Evolutionary conservation across 805 yeast genomes (phyloP).

Genomic region (Cyberlindnera suaveolens): DNA sequence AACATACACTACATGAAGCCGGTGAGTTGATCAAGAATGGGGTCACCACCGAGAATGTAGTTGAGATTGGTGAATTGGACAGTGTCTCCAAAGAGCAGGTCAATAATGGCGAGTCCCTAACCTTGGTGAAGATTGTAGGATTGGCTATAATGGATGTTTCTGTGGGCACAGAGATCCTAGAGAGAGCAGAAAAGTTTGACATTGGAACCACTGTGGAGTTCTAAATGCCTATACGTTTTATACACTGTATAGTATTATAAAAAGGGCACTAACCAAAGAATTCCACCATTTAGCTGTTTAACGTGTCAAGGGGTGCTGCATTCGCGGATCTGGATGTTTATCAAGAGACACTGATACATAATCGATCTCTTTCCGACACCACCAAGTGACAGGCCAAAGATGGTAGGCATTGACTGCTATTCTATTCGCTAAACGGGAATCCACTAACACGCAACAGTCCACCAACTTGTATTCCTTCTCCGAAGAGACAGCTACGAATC

Average conservation of each 20-base stretch:
- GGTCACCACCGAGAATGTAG: slow-evolving; percentile 32
- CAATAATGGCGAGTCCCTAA: slow-evolving; percentile 26
- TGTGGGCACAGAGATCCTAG: slow-evolving; percentile 39
- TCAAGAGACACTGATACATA: too few species aligned
- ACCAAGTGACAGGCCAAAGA: too few species aligned
- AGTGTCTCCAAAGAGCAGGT: background rate
- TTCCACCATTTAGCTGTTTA: too few species aligned
- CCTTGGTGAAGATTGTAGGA: slow-evolving; percentile 53
- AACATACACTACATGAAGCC: slow-evolving; percentile 52
- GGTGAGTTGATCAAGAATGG: slow-evolving; percentile 54
- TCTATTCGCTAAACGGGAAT: too few species aligned
- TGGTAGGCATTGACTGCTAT: too few species aligned
- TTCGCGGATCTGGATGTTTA: too few species aligned
- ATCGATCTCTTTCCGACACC: too few species aligned
- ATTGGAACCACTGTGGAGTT: slow-evolving; percentile 27
- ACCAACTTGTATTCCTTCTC: slow-evolving; percentile 56
- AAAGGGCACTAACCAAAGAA: too few species aligned
- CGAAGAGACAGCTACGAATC: slow-evolving; percentile 49
- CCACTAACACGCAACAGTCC: slow-evolving; percentile 24
- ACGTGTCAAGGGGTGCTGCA: too few species aligned
- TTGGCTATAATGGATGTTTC: slow-evolving; percentile 58
- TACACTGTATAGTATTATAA: too few species aligned
- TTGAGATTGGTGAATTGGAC: slow-evolving; percentile 41
- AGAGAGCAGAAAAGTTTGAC: slow-evolving; percentile 20
- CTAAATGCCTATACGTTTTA: background rate